Evolutionary conservation across 164 flowering plant genomes (phyloP).

Genomic region (Macadamia integrifolia): DNA sequence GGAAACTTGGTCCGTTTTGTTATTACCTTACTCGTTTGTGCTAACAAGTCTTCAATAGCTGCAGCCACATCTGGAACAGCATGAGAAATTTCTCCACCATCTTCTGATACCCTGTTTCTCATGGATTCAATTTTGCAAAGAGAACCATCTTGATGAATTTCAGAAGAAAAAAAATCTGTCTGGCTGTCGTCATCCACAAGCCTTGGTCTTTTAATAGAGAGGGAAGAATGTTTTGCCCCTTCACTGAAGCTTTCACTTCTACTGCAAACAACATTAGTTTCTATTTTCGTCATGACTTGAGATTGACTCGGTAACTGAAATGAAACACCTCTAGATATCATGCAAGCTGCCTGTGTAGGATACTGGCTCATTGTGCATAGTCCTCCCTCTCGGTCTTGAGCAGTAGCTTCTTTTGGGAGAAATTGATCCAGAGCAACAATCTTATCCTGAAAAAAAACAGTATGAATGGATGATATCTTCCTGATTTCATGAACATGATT

Average conservation of each 20-base stretch:
- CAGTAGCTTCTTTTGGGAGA: constrained; percentile 60
- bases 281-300: constrained; percentile 18
- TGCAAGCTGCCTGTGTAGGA: constrained; percentile 59
- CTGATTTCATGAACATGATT: background rate
- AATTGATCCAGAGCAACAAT: constrained; percentile 49
- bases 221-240: constrained; percentile 17
- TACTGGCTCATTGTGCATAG: constrained; percentile 63
- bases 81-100: constrained; percentile 27
- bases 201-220: constrained; percentile 45
- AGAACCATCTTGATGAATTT: constrained; percentile 10
- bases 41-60: constrained; percentile 86
- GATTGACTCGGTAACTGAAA: constrained; percentile 49
- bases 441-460: constrained; percentile 41
- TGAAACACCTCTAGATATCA: constrained; percentile 39
- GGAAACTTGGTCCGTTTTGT: background rate
- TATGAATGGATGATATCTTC: background rate
- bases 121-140: constrained; percentile 13
- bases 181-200: constrained; percentile 23
- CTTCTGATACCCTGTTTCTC: constrained; percentile 15
- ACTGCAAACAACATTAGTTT: constrained; percentile 13
- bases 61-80: constrained; percentile 82
- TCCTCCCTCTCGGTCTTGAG: constrained; percentile 68
- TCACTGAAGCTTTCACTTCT: constrained; percentile 17
- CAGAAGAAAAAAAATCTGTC: constrained; percentile 12
- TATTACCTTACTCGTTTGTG: constrained; percentile 79